Evolutionary conservation across 495 filamentous ascomycete species (phyloP), one percentile per base, ranked within the genome.

Genomic region (Penicillium herquei): DNA sequence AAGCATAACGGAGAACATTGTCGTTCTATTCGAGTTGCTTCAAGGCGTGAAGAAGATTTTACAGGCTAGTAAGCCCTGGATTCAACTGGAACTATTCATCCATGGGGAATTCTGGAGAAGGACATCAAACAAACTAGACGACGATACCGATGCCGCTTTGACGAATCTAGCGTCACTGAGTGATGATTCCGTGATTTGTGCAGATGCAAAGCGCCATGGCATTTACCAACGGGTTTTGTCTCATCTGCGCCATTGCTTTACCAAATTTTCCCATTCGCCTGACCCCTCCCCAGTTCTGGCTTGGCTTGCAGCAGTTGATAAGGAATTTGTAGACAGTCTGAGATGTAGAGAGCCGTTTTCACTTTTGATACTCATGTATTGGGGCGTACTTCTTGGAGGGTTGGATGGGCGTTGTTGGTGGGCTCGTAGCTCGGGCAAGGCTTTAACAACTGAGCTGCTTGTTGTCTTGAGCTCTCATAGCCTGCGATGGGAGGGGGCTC

Each of bases 41-140:
- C 67, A 67, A 35, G 69, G 69, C 4, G 63, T 65, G 18, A 68
- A 63, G 44, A 70, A 67, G 40, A 72, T 72, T 16, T 37, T 61
- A 3, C 52, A 45, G 0, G 53, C 62, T 21, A 57, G 63, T 9
- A 47, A 50, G 9, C 55, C 62, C 0, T 70, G 67, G 63, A 61
- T 71, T 9, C 59, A 58, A 3, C 41, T 62, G 8, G 26, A 57
- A 6, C 16, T 71, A 0, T 70, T 70, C 43, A 65, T 63, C 17
- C 50, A 57, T 9, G 55, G 50, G 18, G 54, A 54, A 4, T 66
- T 62, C 47, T 64, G 63, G 61, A 57, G 55, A 11, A 55, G 52
- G 3, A 51, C 31, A 3, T 21, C 35, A n/a, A 45, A 40, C 1
- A 13, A 46, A 26, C 41, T 72, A 7, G 65, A 68, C 54, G 0